phyloP scores from a whole-genome alignment of 2,329 filamentous ascomycete genomes.

The Didymella arachidicola region DNA sequence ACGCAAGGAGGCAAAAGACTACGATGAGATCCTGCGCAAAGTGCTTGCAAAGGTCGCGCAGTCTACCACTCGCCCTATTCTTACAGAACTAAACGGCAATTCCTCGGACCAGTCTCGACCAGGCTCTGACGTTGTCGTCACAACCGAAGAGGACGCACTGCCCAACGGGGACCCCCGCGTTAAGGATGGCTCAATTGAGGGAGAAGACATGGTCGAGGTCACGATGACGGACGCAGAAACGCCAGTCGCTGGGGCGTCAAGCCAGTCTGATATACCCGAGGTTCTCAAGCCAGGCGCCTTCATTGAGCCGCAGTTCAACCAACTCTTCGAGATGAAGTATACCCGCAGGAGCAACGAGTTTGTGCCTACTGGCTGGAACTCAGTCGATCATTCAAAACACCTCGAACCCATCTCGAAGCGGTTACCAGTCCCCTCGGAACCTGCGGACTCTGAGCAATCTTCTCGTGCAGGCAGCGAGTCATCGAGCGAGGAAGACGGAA shows the following conservation, averaged over 20 bases:
- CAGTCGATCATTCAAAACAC: conserved; percentile 64
- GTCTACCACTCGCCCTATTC: conserved; percentile 74
- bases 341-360: conserved; percentile 62
- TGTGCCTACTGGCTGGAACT: conserved; percentile 75
- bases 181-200: conserved; percentile 79
- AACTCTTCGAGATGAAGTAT: conserved; percentile 78
- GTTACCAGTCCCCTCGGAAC: conserved; percentile 44
- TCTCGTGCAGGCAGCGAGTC: conserved; percentile 29
- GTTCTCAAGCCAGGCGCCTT: conserved; percentile 64
- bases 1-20: conserved; percentile 71
- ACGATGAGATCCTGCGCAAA: conserved; percentile 80
- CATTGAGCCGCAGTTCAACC: conserved; percentile 68
- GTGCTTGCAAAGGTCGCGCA: conserved; percentile 77
- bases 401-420: conserved; percentile 65
- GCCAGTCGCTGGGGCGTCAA: conserved; percentile 26
- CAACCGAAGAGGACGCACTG: conserved; percentile 68
- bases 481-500: conserved; percentile 48
- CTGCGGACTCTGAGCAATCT: conserved; percentile 47
- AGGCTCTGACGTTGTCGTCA: conserved; percentile 74
- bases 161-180: conserved; percentile 75
- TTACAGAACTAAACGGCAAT: conserved; percentile 61
- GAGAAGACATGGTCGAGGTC: conserved; percentile 91
- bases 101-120: conserved; percentile 60
- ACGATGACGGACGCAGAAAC: conserved; percentile 74
- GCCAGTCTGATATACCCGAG: conserved; percentile 34